Percentiles rank a stretch among this genome's conserved stretches.
Evolutionary conservation across 257 asterid genomes (phyloP).

Genomic region (Capsicum pubescens): DNA sequence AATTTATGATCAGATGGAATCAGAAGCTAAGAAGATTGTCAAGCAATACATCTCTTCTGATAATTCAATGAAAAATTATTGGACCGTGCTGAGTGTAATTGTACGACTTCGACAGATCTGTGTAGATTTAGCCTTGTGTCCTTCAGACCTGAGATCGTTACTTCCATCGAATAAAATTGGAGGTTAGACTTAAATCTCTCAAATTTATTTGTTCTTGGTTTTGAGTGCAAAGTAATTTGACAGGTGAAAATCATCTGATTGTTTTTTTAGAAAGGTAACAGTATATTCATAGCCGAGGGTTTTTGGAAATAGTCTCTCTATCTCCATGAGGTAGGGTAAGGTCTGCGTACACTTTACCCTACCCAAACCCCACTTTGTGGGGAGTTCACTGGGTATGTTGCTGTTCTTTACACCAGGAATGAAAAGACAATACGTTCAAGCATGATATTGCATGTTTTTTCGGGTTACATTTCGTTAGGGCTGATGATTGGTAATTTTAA

Average conservation of each 20-base stretch:
- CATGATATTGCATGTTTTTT: neutral
- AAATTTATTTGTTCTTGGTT: slow-evolving; percentile 26
- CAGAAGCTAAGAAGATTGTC: slow-evolving; percentile 61
- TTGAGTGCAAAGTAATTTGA: neutral
- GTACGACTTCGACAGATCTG: slow-evolving; percentile 83
- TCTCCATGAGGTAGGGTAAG: too few species aligned
- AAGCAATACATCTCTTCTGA: slow-evolving; percentile 49
- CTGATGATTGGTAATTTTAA: neutral
- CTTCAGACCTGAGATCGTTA: slow-evolving; percentile 51
- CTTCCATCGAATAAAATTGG: slow-evolving; percentile 71
- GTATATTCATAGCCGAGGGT: too few species aligned
- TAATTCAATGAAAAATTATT: slow-evolving; percentile 49
- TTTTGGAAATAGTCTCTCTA: too few species aligned
- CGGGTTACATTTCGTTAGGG: neutral
- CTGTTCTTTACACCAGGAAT: neutral
- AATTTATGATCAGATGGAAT: slow-evolving; percentile 82
- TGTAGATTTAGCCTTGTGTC: slow-evolving; percentile 55
- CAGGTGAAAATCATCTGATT: too few species aligned
- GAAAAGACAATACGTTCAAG: neutral
- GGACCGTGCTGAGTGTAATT: slow-evolving; percentile 70
- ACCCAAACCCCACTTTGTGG: too few species aligned
- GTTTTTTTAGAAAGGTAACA: too few species aligned
- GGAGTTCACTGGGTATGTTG: too few species aligned
- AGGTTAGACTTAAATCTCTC: slow-evolving; percentile 48
- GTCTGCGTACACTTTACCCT: too few species aligned